Conservation (phyloP, 331 rosid species). For the Rhamnella rubrinervis region DNA sequence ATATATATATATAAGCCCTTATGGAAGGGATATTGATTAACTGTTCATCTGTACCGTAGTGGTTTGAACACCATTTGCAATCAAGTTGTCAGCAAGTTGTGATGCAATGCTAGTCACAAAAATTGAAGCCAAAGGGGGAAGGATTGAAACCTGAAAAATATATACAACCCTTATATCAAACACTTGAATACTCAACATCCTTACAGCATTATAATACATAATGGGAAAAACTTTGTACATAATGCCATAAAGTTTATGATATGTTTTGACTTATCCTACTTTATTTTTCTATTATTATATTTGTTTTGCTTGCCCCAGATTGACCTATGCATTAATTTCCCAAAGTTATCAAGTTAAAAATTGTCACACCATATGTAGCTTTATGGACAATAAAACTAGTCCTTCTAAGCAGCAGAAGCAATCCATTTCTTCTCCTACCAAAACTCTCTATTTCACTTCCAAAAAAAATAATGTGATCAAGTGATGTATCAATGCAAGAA, state of each 20-base stretch:
- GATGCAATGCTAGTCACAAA: conserved; percentile 68
- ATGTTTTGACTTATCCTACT: not conserved
- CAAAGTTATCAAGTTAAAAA: no score
- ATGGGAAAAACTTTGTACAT: not conserved
- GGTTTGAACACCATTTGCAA: conserved; percentile 81
- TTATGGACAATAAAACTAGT: not conserved
- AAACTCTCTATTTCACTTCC: no score
- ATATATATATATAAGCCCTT: no score
- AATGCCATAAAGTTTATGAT: not conserved
- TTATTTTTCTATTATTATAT: not conserved
- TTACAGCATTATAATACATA: not conserved
- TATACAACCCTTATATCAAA: not conserved
- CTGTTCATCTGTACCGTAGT: conserved; percentile 53
- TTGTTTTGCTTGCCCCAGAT: not conserved
- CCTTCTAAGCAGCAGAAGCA: conserved; percentile 10
- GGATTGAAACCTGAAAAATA: conserved; percentile 83
- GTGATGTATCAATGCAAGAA: not conserved
- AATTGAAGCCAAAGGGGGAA: conserved; percentile 86
- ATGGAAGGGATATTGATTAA: no score
- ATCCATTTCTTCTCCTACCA: not conserved
- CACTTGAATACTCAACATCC: not conserved
- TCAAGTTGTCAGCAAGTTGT: conserved; percentile 84
- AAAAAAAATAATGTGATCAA: not conserved
- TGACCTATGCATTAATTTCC: no score
- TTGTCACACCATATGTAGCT: no score